Evolutionary conservation across 2,329 filamentous ascomycete species (phyloP), one percentile per base, ranked within the genome.

Genomic region (Daldinia sp.): DNA sequence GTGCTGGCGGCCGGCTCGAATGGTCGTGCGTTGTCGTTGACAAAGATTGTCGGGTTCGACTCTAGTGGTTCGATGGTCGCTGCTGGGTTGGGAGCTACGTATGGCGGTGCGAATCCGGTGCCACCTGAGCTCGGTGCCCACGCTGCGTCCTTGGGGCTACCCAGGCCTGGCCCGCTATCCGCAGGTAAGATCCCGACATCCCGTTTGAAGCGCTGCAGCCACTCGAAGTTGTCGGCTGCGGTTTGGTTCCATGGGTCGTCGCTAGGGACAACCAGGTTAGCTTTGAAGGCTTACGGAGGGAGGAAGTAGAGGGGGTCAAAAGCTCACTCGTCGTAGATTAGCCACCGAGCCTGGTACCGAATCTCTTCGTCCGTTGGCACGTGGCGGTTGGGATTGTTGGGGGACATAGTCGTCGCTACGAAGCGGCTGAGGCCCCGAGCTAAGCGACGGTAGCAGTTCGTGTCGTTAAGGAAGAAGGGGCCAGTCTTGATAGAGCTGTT

Each of bases 241-340:
- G 86, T 89, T 68, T 87, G 83, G 71, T 89, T 88, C 83, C 85
- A 88, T 2, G 85, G 84, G 68, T 88, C 86, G 58, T 88, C 86
- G 58, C 84, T 86, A 43, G 11, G 8, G 45, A 2, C 15, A 11
- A 2, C 23, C 0, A 10, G 17, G 39, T 60, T 34, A 63, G 56
- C 17, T 30, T 7, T 13, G 5, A 30, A 55, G 43, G 1, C 60
- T 39, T 30, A 27, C 30, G 3, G 29, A 1, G 25, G 17, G 9
- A 15, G n/a, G 19, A n/a, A 41, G 23, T 11, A 3, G 9, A 17
- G 25, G 19, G 9, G 5, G 3, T 19, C 6, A 5, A 11, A 4
- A 13, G 79, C 84, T 75, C 75, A 87, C 81, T 87, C 85, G 57
- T 88, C 85, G 60, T 87, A 89, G 0, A 88, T 75, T 32, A 88